These are phyloP conservation scores for Rhodamnia argentea DNA, from an alignment of 345 rosid species.

Conservation along the genomic window DNA sequence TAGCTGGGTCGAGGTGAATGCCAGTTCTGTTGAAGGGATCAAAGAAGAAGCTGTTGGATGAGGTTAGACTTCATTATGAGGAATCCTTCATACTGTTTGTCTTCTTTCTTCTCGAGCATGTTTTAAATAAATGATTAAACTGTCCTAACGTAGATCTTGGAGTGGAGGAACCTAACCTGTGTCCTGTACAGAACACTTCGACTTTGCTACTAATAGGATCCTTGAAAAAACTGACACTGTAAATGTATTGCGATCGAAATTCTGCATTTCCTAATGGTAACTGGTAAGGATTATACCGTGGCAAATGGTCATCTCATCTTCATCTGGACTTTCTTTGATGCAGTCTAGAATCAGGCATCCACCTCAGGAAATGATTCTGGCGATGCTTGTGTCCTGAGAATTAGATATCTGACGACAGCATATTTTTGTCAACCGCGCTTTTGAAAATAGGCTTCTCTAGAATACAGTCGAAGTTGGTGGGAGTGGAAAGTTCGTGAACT, in stretches of 20 bases:
- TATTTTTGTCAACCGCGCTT: neutral
- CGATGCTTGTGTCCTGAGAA: neutral
- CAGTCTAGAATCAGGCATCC: neutral
- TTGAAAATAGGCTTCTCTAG: neutral
- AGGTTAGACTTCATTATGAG: neutral
- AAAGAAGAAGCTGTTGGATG: neutral
- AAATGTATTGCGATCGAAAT: neutral
- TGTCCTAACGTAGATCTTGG: neutral
- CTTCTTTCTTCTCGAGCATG: neutral
- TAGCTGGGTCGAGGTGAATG: slow-evolving; percentile 11
- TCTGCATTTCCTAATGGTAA: neutral
- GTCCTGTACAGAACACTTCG: neutral
- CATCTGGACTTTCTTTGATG: neutral
- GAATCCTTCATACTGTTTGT: neutral
- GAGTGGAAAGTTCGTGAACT: neutral
- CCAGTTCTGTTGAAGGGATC: neutral
- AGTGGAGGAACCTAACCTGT: neutral
- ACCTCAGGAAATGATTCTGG: neutral
- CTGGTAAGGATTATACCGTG: neutral
- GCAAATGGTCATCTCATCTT: neutral
- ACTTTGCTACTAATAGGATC: neutral
- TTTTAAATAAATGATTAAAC: neutral
- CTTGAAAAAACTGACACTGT: neutral
- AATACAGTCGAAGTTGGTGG: neutral
- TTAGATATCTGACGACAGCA: neutral